Evolutionary conservation across 805 yeast genomes (phyloP), one percentile per base, ranked within the genome.

Genomic region (Yamadazyma scolyti): DNA sequence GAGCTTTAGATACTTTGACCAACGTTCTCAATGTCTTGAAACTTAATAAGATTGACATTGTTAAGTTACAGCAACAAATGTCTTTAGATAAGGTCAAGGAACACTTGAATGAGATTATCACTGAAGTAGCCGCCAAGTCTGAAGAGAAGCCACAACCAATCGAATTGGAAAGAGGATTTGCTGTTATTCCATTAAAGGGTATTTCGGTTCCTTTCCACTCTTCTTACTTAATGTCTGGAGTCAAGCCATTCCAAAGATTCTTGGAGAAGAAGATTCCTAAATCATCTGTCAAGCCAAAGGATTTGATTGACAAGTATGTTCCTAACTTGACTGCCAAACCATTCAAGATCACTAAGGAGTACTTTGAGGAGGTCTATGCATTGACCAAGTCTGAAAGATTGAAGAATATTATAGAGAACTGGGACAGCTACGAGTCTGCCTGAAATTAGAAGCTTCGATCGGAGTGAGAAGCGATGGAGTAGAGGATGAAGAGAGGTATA

Each of bases 201-300:
- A 93, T 93, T 47, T 87, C 96, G n/a, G 99, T 93, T 58, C 99
- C 99, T 42, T 93, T 93, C 97, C 99, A 93, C 69, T 88, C 97
- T 17, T 82, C 96, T n/a, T 93, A 94, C 71, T 75, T 93, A 70
- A 83, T 90, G 75, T 85, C 93, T 36, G 99, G 99, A 68, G 99
- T 93, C 39, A 90, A 89, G 68, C 98, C 98, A 52, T 93, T 93
- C 86, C 89, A 90, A 75, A 85, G 88, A 68, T 93, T 93, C 82
- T 75, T 93, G 71, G 80, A 81, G 60, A 93, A 88, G 82, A 90
- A 93, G 77, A 83, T 93, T 54, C 82, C 95, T 43, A 86, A 83
- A 70, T 84, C 87, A 50, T 94, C 96, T 28, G 93, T 93, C 45
- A 90, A 90, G 71, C 95, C 96, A 39, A 82, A 93, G 40, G 86